Percentiles rank a stretch among this genome's conserved stretches.
Evolutionary conservation across 2,329 filamentous ascomycete genomes (phyloP).

Genomic region (Hypocreales sp.): DNA sequence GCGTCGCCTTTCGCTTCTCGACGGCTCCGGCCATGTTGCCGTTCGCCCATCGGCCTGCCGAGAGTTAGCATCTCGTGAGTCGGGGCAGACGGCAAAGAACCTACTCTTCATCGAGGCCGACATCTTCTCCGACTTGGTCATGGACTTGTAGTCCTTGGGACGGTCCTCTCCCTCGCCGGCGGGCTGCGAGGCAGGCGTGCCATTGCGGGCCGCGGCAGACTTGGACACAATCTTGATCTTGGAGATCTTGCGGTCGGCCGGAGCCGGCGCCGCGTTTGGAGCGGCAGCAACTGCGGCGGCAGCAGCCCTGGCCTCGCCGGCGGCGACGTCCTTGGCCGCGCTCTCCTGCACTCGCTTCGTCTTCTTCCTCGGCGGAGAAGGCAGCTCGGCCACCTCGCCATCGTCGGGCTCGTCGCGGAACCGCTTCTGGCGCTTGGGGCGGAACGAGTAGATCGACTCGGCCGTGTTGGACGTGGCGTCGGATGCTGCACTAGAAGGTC

Average conservation of each 20-base stretch:
- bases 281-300: slow-evolving; percentile 6
- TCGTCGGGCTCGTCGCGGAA: slow-evolving; percentile 33
- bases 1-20: slow-evolving; percentile 42
- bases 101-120: slow-evolving; percentile 48
- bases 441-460: slow-evolving; percentile 36
- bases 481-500: slow-evolving; percentile 37
- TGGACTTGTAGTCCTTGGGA: slow-evolving; percentile 40
- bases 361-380: slow-evolving; percentile 23
- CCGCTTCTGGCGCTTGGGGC: slow-evolving; percentile 38
- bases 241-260: slow-evolving; percentile 15
- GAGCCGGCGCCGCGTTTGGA: slow-evolving; percentile 7
- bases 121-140: slow-evolving; percentile 53
- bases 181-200: slow-evolving; percentile 11
- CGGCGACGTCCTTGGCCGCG: not conserved
- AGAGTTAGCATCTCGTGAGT: slow-evolving; percentile 6
- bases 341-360: slow-evolving; percentile 12
- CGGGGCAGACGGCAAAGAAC: slow-evolving; percentile 10
- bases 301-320: not conserved
- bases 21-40: slow-evolving; percentile 46
- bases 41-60: slow-evolving; percentile 40
- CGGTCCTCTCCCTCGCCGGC: slow-evolving; percentile 21
- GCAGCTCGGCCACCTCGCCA: slow-evolving; percentile 18
- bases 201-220: slow-evolving; percentile 11
- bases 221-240: slow-evolving; percentile 23
- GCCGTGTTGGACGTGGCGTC: slow-evolving; percentile 31